Percentiles rank a stretch among this genome's conserved stretches.
These are phyloP conservation scores for Globisporangium recalcitrans DNA, from an alignment of 352 stramenopile species.

Conservation along the genomic window DNA sequence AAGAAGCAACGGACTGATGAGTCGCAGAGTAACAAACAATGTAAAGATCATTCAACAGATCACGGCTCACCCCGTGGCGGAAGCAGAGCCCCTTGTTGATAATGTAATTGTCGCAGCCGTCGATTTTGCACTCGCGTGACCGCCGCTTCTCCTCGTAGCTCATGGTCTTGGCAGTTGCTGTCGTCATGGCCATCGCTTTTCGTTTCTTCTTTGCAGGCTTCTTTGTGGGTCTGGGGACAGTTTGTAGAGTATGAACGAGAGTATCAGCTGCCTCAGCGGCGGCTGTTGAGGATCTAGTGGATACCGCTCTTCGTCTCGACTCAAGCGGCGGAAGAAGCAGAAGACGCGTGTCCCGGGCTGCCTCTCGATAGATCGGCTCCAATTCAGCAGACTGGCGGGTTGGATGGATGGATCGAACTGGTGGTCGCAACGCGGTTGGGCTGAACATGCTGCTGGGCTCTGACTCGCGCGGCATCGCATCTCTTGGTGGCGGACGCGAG, in stretches of 20 bases:
- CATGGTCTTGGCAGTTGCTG: neutral
- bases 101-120: conserved; percentile 41
- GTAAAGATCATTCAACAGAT: no score
- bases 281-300: neutral
- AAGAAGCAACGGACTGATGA: neutral
- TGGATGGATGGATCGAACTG: no score
- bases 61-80: conserved; percentile 43
- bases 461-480: neutral
- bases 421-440: no score
- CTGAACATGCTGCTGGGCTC: neutral
- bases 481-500: neutral
- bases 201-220: neutral
- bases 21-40: no score
- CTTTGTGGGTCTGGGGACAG: neutral
- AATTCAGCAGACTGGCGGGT: neutral
- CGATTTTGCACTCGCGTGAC: conserved; percentile 27
- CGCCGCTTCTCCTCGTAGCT: conserved; percentile 24
- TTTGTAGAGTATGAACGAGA: neutral
- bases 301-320: neutral
- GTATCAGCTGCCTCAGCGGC: neutral
- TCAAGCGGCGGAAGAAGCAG: neutral
- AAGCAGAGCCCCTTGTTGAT: conserved; percentile 44
- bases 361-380: neutral
- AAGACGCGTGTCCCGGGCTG: neutral
- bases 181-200: neutral